Percentiles rank a stretch among this genome's conserved stretches.
These are phyloP conservation scores for Nicotiana tabacum DNA, from an alignment of 257 asterid species.

Conservation along the genomic window DNA sequence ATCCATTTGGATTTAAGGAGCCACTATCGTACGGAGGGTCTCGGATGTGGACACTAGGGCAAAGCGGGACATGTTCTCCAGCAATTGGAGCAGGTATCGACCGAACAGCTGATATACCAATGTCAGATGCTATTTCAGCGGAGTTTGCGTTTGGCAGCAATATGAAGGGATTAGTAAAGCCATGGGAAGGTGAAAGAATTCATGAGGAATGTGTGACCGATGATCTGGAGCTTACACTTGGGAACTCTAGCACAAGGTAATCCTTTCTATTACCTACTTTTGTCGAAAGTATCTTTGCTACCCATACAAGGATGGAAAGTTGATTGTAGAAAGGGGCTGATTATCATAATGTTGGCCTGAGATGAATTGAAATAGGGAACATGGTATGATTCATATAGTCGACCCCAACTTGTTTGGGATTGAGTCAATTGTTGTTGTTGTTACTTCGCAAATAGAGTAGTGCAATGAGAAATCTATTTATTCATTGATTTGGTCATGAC, in stretches of 20 bases:
- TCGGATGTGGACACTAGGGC: slow-evolving; percentile 96
- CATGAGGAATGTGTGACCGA: slow-evolving; percentile 91
- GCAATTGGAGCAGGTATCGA: slow-evolving; percentile 62
- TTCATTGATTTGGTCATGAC: neutral
- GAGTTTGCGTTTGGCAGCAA: slow-evolving; percentile 91
- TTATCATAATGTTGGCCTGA: no score
- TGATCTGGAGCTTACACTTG: slow-evolving; percentile 94
- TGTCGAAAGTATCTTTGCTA: neutral
- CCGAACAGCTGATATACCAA: slow-evolving; percentile 77
- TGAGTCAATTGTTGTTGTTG: no score
- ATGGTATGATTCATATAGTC: no score
- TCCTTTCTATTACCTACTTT: neutral
- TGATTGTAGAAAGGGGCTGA: no score
- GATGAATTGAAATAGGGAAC: no score
- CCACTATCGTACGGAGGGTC: slow-evolving; percentile 82
- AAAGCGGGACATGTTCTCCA: slow-evolving; percentile 95
- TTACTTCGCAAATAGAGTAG: neutral
- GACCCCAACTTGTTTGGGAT: no score
- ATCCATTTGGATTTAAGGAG: slow-evolving; percentile 71
- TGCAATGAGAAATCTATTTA: neutral
- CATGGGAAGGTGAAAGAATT: slow-evolving; percentile 99
- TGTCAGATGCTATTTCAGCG: slow-evolving; percentile 76
- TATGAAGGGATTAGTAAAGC: slow-evolving; percentile 62
- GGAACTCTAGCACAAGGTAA: slow-evolving; percentile 79
- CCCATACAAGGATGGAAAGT: neutral